Evolutionary conservation across 2,329 filamentous ascomycete species (phyloP), one percentile per base, ranked within the genome.

Genomic region (Paecilomyces niveus): DNA sequence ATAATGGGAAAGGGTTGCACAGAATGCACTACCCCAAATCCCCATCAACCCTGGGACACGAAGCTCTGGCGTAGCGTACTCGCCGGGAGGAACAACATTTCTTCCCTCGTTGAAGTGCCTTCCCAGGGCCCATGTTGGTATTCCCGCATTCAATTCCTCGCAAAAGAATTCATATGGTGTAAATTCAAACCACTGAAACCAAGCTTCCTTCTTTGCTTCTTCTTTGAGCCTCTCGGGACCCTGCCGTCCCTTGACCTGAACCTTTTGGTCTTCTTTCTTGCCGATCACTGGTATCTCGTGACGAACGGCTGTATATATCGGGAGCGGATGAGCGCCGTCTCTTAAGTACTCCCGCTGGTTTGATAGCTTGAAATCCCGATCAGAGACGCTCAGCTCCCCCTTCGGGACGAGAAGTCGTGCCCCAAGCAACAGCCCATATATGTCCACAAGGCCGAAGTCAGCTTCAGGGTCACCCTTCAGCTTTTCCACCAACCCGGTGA

Each of bases 121-220:
- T 2, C 94, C 94, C 59, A 97, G 79, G 6, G 92, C 90, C 92
- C 93, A 99, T 0, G 90, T 96, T 0, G 94, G 94, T 61, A 99
- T 97, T 2, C 94, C 93, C 1, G 93, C 92, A 24, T 83, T 83
- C 55, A 96, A 87, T 68, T 97, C 93, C 73, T 97, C 93, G 65
- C 92, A 96, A 73, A 94, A 97, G 70, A 97, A 88, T 71, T 97
- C 93, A 68, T 95, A 97, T 0, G 93, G 93, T 0, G 91, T 95
- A 67, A 93, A 89, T 69, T 99, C 94, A 65, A 94, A 97, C 93
- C 94, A 97, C 67, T 99, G 93, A 67, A 97, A 99, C 90, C 92
- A 97, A 2, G 91, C 83, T 68, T 95, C 89, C 60, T 81, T 76
- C 57, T 74, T 75, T 3, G 81, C 79, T 59, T 80, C 76, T 39